These are phyloP conservation scores for Camelina laxa DNA, from an alignment of 345 rosid species.

Conservation along the genomic window DNA sequence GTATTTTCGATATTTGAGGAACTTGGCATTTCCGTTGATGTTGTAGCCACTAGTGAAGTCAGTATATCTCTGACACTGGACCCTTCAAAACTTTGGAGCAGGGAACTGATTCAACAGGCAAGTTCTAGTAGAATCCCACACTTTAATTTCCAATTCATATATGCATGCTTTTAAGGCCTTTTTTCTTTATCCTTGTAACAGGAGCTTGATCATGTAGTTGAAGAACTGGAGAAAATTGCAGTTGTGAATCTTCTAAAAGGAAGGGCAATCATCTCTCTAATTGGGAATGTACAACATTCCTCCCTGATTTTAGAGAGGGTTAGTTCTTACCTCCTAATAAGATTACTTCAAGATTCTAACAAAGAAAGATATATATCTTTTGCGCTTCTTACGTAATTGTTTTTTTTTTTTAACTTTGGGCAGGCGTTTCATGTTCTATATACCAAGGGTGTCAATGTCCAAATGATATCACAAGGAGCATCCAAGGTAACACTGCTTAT, in stretches of 20 bases:
- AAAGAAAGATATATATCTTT: conserved; percentile 6
- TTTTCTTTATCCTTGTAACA: conserved; percentile 39
- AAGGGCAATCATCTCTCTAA: conserved; percentile 93
- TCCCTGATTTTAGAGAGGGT: conserved; percentile 97
- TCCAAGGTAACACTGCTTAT: conserved; percentile 70
- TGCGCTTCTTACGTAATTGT: conserved; percentile 26
- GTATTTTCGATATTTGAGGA: conserved; percentile 97
- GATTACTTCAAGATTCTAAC: conserved; percentile 18
- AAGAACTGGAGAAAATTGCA: conserved; percentile 97
- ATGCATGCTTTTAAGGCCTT: neutral
- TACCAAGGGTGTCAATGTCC: conserved; percentile 88
- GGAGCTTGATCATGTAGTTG: conserved; percentile 99
- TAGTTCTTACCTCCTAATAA: conserved; percentile 24
- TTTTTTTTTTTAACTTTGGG: conserved; percentile 11
- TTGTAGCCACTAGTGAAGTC: conserved; percentile 99
- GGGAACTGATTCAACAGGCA: conserved; percentile 99
- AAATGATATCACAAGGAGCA: conserved; percentile 99
- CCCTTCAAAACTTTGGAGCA: conserved; percentile 96
- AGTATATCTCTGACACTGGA: conserved; percentile 95
- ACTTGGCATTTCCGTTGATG: conserved; percentile 95
- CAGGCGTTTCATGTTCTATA: conserved; percentile 90
- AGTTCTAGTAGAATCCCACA: conserved; percentile 37
- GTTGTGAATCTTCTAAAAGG: conserved; percentile 82
- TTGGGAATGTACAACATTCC: conserved; percentile 92
- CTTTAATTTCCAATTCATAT: conserved; percentile 19